Base-by-base conservation (phyloP, 495 filamentous ascomycete species). In the Aspergillus heteromorphus region DNA sequence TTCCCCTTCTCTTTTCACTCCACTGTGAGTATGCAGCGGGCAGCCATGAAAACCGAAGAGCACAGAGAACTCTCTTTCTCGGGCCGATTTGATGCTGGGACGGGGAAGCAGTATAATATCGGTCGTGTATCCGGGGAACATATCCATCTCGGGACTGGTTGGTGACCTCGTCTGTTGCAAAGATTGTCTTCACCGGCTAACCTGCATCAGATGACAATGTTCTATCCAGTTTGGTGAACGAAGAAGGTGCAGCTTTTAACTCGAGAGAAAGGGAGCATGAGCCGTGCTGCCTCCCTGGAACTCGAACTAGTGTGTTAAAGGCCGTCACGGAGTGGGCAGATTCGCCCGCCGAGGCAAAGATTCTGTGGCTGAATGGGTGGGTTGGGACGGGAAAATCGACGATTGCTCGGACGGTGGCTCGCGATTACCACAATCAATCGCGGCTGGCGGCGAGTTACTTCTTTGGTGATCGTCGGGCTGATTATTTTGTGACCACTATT, bases 301-400 rank as follows among this genome's bases (percentile, higher is more conserved):
- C 54, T 17, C 54, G 48, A 38, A 10, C n/a, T 1, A 6, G 34
- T 17, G 9, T 51, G 6, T 47, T 56, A 8, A 6, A 45, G 10
- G 11, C 21, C 2, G 45, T 56, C n/a, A 9, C n/a, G 13, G 7
- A 38, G 6, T 56, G 54, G 54, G 13, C 13, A 1, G 11, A n/a
- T 6, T 1, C 43, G 2, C 13, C 45, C 7, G 5, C 14, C 18
- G 0, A 18, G 2, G 0, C 18, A 5, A n/a, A n/a, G n/a, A 36
- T 56, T 9, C 49, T 45, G 5, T 56, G 54, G 54, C 20, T 56
- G 8, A 36, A 31, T 11, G 54, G 54, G 19, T 38, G 23, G 54
- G 54, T 40, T 11, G 54, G 54, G 6, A 38, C 40, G 1, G 54
- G 54, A 5, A 56, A 56, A 29, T 56, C 48, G 11, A 56, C 54